A percentile compares a stretch with the other conserved stretches of the same genome.
Evolutionary conservation across 805 yeast species (phyloP).

Genomic region (Sugiyamaella mastotermitis): DNA sequence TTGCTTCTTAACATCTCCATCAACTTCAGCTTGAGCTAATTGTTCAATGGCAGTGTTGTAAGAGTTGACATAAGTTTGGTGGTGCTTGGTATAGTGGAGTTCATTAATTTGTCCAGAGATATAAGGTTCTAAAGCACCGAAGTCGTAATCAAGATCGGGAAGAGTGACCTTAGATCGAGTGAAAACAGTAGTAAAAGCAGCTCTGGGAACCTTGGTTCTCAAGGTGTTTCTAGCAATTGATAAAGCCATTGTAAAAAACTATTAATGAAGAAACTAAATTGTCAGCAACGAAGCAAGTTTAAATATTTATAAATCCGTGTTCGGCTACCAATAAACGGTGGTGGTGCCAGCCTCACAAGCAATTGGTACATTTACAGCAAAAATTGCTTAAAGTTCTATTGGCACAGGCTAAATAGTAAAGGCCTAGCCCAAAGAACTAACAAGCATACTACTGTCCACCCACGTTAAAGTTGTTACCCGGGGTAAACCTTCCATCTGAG

Average conservation of each 20-base stretch:
- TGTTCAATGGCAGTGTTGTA: conserved; percentile 75
- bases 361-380: too few species aligned
- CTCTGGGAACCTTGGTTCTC: conserved; percentile 1
- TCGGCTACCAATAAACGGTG: too few species aligned
- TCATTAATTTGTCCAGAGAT: conserved; percentile 85
- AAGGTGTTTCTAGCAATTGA: conserved; percentile 9
- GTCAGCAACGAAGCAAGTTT: not conserved
- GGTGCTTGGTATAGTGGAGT: conserved; percentile 81
- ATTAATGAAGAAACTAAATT: not conserved
- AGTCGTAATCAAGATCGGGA: conserved; percentile 81
- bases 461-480: too few species aligned
- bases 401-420: too few species aligned
- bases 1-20: conserved; percentile 55
- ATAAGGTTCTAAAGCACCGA: conserved; percentile 78
- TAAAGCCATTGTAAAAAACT: conserved; percentile 10
- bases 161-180: conserved; percentile 45
- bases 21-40: conserved; percentile 54
- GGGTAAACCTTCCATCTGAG: too few species aligned
- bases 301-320: too few species aligned
- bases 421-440: too few species aligned
- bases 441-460: too few species aligned
- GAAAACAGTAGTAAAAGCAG: conserved; percentile 10
- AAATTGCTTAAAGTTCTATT: too few species aligned
- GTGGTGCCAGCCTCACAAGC: too few species aligned
- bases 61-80: conserved; percentile 84